Evolutionary conservation across 2,329 filamentous ascomycete genomes (phyloP), one percentile per base, ranked within the genome.

Genomic region (Cercospora canescens): DNA sequence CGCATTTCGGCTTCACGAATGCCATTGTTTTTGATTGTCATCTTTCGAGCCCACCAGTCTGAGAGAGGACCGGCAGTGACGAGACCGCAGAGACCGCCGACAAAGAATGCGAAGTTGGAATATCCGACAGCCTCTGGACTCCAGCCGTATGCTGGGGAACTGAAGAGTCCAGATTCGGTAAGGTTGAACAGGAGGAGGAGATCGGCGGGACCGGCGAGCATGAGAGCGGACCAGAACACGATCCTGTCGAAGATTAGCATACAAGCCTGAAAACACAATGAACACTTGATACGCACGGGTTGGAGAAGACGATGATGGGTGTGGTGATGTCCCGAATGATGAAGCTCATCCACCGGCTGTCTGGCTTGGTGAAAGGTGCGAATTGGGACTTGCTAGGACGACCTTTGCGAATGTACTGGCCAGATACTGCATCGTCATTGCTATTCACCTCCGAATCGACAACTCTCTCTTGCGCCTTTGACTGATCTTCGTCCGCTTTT

Each of bases 1-100:
- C 86, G 80, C 85, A 88, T 87, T 71, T 88, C 85, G 0, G 86
- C 84, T 58, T 87, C 82, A n/a, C 86, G 79, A 21, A 88, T 80
- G 5, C 86, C 86, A 4, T 81, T 80, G 69, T 88, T 88, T 30
- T 80, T 79, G 60, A 75, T 78, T 0, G 86, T 88, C 24, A 84
- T 77, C 62, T 76, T 79, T 57, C 85, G 82, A 18, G 84, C 83
- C 8, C 82, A 75, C 73, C 77, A 79, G 70, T 87, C 83, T 62
- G 87, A 87, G 52, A 86, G 84, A 0, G 83, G 82, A 11, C 88
- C 82, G 14, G 85, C 85, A 0, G 86, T 83, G 12, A 76, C 67
- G 1, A 84, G 75, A 2, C 82, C 81, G 34, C 83, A 66, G 30
- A 81, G 62, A 28, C 74, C 79, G 12, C 82, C 82, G 2, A 80